Percentiles rank a stretch among this genome's conserved stretches.
phyloP scores from a whole-genome alignment of 345 rosid species.

The Rhodamnia rubescens region DNA sequence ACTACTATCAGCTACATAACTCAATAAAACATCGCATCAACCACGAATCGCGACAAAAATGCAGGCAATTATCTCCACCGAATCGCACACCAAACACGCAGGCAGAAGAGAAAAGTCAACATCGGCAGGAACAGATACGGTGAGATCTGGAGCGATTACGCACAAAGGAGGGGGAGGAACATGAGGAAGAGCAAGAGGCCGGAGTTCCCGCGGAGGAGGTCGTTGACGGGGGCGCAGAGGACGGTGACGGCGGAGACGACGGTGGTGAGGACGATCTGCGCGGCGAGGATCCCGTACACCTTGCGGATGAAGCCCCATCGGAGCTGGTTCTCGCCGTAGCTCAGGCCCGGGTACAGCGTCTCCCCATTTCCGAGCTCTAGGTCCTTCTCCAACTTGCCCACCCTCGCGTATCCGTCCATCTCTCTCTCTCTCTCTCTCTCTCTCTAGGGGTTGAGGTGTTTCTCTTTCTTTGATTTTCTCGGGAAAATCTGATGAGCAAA shows the following conservation, averaged over 20 bases:
- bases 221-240: slow-evolving; percentile 57
- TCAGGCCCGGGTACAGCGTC: slow-evolving; percentile 68
- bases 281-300: slow-evolving; percentile 77
- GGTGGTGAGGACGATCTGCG: slow-evolving; percentile 79
- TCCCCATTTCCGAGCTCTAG: slow-evolving; percentile 52
- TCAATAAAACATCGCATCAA: not conserved
- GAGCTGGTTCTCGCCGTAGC: slow-evolving; percentile 77
- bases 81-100: not conserved
- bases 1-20: not conserved
- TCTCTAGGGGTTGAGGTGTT: not conserved
- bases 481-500: not conserved
- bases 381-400: slow-evolving; percentile 26
- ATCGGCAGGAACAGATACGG: not conserved
- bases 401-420: slow-evolving; percentile 50
- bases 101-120: not conserved
- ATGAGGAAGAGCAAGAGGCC: slow-evolving; percentile 65
- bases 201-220: slow-evolving; percentile 51
- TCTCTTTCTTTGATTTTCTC: not conserved
- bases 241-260: slow-evolving; percentile 58
- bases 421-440: slow-evolving; percentile 4
- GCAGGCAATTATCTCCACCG: not conserved
- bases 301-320: slow-evolving; percentile 95
- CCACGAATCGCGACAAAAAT: not conserved
- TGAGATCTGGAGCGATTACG: slow-evolving; percentile 13
- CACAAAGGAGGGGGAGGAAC: slow-evolving; percentile 69